phyloP scores from a whole-genome alignment of 2,329 filamentous ascomycete species.

The Paecilomyces formosus region DNA sequence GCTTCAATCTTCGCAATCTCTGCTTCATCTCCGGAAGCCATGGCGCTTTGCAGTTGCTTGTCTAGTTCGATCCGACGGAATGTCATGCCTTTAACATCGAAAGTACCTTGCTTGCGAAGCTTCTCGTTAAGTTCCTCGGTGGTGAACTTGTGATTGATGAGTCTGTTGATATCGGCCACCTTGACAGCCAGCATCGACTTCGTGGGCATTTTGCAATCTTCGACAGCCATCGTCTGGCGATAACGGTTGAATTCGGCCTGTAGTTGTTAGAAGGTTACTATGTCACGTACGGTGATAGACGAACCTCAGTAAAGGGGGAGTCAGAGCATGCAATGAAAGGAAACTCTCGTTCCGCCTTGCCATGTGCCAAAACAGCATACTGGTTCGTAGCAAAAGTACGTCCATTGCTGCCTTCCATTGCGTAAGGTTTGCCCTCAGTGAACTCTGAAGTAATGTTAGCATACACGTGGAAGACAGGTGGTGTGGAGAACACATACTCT shows the following conservation, averaged over 20 bases:
- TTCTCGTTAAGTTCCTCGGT: conserved; percentile 75
- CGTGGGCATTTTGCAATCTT: conserved; percentile 67
- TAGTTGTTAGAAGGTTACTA: neutral
- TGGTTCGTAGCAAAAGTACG: conserved; percentile 76
- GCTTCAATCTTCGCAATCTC: conserved; percentile 41
- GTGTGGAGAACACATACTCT: conserved; percentile 48
- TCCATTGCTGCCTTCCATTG: conserved; percentile 65
- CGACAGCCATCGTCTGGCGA: conserved; percentile 63
- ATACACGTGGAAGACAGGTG: conserved; percentile 15
- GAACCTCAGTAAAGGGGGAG: conserved; percentile 71
- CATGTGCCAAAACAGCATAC: conserved; percentile 74
- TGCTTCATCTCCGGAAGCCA: conserved; percentile 56
- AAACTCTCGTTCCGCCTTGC: conserved; percentile 75
- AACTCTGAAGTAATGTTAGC: conserved; percentile 54
- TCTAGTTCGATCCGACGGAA: conserved; percentile 62
- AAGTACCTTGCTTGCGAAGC: conserved; percentile 60
- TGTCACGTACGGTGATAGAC: conserved; percentile 13
- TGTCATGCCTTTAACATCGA: conserved; percentile 60
- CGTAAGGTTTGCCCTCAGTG: conserved; percentile 70
- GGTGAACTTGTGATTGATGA: conserved; percentile 75
- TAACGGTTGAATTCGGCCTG: conserved; percentile 76
- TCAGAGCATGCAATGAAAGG: conserved; percentile 90
- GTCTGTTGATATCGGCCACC: conserved; percentile 68
- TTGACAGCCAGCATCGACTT: conserved; percentile 62
- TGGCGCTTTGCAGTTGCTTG: conserved; percentile 59